Conservation (phyloP, 1,284 basidiomycete species). For the Heliocybe sulcata region DNA sequence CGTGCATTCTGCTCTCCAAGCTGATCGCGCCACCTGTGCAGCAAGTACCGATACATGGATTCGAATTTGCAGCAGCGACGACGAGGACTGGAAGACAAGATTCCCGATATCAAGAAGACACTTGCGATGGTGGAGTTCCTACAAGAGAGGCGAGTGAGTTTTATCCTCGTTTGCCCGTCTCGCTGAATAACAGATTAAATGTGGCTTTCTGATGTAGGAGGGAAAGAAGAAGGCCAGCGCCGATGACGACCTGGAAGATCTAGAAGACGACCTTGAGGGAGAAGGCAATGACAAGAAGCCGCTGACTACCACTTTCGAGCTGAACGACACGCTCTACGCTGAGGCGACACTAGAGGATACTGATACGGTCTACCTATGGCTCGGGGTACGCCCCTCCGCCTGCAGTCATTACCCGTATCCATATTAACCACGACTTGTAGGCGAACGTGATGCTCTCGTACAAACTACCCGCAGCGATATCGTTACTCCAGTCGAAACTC, state of each 20-base stretch:
- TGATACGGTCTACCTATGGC: constrained; percentile 91
- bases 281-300: constrained; percentile 43
- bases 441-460: constrained; percentile 99
- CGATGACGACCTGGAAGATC: constrained; percentile 29
- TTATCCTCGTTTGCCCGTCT: not conserved
- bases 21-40: constrained; percentile 37
- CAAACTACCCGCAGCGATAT: constrained; percentile 75
- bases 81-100: constrained; percentile 84
- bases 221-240: constrained; percentile 48
- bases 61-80: constrained; percentile 77
- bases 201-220: constrained; percentile 35
- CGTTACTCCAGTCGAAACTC: constrained; percentile 78
- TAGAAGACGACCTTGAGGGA: constrained; percentile 27
- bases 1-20: constrained; percentile 15
- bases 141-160: constrained; percentile 59
- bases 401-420: not conserved
- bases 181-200: not conserved
- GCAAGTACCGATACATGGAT: constrained; percentile 99
- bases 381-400: constrained; percentile 66
- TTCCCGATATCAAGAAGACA: constrained; percentile 95
- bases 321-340: constrained; percentile 93
- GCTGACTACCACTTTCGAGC: constrained; percentile 85
- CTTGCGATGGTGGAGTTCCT: constrained; percentile 85
- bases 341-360: constrained; percentile 86
- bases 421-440: constrained; percentile 29